Percentiles rank a stretch among this genome's conserved stretches.
phyloP scores from a whole-genome alignment of 2,329 filamentous ascomycete species.

The Cladosporium sp. region DNA sequence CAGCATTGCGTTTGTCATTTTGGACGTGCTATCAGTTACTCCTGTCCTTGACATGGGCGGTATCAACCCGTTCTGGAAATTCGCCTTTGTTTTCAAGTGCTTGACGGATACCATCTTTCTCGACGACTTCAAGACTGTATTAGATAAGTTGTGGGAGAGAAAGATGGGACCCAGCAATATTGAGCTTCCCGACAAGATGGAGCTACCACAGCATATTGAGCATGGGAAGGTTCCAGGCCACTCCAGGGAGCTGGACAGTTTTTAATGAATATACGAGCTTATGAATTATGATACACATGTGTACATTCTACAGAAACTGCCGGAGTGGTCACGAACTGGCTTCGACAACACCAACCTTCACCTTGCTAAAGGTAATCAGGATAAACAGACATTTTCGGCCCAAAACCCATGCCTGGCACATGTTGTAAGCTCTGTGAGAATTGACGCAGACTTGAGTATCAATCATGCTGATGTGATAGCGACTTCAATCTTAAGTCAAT shows the following conservation, averaged over 20 bases:
- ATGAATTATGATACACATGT: background rate
- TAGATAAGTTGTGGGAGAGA: slow-evolving; percentile 7
- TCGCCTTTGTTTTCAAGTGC: slow-evolving; percentile 9
- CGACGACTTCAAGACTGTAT: slow-evolving; percentile 11
- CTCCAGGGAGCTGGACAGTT: background rate
- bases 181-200: background rate
- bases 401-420: too few species aligned
- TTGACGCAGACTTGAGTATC: too few species aligned
- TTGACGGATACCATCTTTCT: slow-evolving; percentile 9
- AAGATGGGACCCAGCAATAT: background rate
- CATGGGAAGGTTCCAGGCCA: background rate
- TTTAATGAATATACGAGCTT: background rate
- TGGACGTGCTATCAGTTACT: slow-evolving; percentile 5
- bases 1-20: slow-evolving; percentile 1
- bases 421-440: too few species aligned
- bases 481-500: too few species aligned
- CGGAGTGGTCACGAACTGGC: too few species aligned
- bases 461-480: too few species aligned
- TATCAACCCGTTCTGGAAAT: slow-evolving; percentile 12
- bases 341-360: too few species aligned
- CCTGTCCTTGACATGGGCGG: slow-evolving; percentile 7
- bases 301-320: too few species aligned
- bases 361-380: too few species aligned
- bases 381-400: too few species aligned
- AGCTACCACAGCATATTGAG: slow-evolving; percentile 3